phyloP scores from a whole-genome alignment of 306 rosid genomes.

The Trifolium repens region DNA sequence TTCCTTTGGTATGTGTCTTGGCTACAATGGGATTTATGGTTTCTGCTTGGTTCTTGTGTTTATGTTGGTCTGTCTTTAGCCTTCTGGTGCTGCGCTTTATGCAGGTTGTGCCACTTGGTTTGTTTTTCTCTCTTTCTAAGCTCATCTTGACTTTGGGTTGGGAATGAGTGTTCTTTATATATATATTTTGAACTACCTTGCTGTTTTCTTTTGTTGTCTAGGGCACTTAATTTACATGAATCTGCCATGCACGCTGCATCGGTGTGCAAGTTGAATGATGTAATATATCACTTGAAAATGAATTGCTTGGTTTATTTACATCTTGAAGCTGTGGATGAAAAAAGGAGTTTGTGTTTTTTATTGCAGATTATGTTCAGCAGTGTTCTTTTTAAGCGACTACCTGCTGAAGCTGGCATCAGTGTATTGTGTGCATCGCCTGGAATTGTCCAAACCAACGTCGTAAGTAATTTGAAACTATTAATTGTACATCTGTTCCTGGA shows the following conservation, averaged over 20 bases:
- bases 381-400: conserved; percentile 79
- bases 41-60: no score
- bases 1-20: no score
- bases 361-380: conserved; percentile 96
- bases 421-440: conserved; percentile 94
- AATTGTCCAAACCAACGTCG: conserved; percentile 94
- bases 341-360: conserved; percentile 30
- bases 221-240: background rate
- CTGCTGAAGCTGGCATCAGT: conserved; percentile 81
- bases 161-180: no score
- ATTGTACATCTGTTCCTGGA: conserved; percentile 10
- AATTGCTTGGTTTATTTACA: conserved; percentile 31
- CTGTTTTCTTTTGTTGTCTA: no score
- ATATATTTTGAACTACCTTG: no score
- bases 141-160: no score
- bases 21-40: no score
- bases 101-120: no score
- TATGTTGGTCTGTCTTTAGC: no score
- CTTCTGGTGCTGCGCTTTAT: no score
- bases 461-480: conserved; percentile 52
- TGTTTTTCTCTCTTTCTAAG: no score
- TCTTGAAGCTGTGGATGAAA: conserved; percentile 32
- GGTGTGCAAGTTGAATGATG: background rate
- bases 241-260: conserved; percentile 4
- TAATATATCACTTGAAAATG: conserved; percentile 36